Evolutionary conservation across 2,329 filamentous ascomycete species (phyloP).

Genomic region (Pestalotiopsis sp.): DNA sequence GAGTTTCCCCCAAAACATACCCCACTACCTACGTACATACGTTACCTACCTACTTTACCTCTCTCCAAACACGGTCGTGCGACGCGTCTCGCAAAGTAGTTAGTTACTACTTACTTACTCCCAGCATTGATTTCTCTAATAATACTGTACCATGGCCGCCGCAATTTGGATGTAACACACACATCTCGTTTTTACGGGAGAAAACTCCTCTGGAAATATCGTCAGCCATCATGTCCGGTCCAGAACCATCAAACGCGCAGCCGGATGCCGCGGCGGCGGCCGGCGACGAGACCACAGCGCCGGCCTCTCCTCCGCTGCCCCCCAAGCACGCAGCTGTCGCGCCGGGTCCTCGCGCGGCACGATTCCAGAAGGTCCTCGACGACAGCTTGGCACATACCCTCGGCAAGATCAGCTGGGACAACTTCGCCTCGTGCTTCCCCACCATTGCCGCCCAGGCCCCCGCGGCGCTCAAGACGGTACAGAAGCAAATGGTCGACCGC

Average conservation of each 20-base stretch:
- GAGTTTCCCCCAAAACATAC: not conserved
- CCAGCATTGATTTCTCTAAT: too few relatives aligned
- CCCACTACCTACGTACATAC: not conserved
- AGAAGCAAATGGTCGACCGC: slow-evolving; percentile 60
- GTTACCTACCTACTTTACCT: not conserved
- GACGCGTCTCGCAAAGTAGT: not conserved
- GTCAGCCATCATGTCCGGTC: not conserved
- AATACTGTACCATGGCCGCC: not conserved
- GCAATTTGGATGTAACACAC: not conserved
- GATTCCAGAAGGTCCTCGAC: slow-evolving; percentile 57
- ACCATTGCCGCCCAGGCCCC: slow-evolving; percentile 56
- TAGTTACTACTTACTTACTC: too few relatives aligned
- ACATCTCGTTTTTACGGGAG: not conserved
- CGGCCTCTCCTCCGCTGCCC: slow-evolving; percentile 42
- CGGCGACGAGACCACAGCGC: not conserved
- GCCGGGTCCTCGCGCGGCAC: slow-evolving; percentile 59
- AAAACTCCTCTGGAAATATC: not conserved
- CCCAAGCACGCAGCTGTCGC: slow-evolving; percentile 43
- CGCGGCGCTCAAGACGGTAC: slow-evolving; percentile 54
- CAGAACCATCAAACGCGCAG: not conserved
- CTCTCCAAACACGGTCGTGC: not conserved
- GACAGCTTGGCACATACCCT: slow-evolving; percentile 57
- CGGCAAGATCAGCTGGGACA: slow-evolving; percentile 55
- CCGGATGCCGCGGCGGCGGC: not conserved
- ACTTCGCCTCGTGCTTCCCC: slow-evolving; percentile 64